Evolutionary conservation across 306 rosid genomes (phyloP).

Genomic region (Cucurbita argyrosperma): DNA sequence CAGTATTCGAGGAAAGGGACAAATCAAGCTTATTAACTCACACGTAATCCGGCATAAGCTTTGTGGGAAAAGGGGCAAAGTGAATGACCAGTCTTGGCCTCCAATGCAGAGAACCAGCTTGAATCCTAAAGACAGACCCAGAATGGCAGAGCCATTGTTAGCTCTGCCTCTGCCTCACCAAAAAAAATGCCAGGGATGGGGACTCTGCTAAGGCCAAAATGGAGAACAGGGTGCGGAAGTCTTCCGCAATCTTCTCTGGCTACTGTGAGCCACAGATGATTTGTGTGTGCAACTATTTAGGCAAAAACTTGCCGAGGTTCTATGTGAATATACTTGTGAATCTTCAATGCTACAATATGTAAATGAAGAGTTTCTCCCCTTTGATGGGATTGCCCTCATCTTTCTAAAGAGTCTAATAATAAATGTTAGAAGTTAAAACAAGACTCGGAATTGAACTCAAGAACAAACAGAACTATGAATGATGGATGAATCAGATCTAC

Average conservation of each 20-base stretch:
- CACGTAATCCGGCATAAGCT: too few species aligned
- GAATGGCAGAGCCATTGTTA: constrained; percentile 47
- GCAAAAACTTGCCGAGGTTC: neutral
- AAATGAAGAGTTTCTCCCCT: neutral
- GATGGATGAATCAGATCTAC: too few species aligned
- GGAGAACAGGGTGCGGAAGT: constrained; percentile 28
- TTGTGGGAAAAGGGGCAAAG: constrained; percentile 54
- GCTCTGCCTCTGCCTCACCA: constrained; percentile 28
- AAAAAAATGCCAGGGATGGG: constrained; percentile 48
- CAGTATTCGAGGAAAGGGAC: constrained; percentile 87
- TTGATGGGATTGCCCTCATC: constrained; percentile 5
- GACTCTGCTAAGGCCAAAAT: constrained; percentile 30
- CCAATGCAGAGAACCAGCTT: constrained; percentile 40
- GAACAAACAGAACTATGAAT: neutral
- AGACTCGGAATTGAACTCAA: neutral
- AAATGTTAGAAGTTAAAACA: neutral
- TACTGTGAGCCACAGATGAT: constrained; percentile 19
- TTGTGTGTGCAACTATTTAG: neutral
- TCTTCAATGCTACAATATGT: neutral
- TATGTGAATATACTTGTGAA: constrained; percentile 1
- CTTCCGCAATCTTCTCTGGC: constrained; percentile 27
- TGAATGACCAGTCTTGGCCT: constrained; percentile 56
- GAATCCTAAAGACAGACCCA: constrained; percentile 85
- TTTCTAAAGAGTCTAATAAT: neutral
- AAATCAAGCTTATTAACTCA: neutral